phyloP scores from a whole-genome alignment of 768 basidiomycete species.

The Symmetrospora coprosmae region DNA sequence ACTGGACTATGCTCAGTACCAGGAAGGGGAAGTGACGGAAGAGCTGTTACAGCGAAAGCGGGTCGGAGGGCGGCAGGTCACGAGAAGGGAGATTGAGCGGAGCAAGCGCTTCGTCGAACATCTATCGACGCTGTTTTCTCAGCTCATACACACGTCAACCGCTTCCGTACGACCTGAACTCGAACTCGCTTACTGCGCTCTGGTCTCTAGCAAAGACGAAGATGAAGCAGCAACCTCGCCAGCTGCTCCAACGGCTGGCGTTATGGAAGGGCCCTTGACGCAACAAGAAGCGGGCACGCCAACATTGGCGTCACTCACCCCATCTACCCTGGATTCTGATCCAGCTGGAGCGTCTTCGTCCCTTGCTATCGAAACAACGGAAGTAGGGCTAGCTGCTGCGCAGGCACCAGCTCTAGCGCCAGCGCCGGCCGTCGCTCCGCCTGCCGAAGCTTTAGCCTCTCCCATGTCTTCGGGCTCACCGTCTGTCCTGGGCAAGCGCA shows the following conservation, averaged over 20 bases:
- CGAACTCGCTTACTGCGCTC: constrained; percentile 77
- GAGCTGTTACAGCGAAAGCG: constrained; percentile 53
- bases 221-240: constrained; percentile 47
- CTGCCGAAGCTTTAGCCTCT: neutral
- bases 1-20: constrained; percentile 47
- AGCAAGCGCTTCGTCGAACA: constrained; percentile 73
- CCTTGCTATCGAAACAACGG: neutral
- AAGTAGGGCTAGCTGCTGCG: constrained; percentile 8
- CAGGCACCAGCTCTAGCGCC: neutral
- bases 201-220: constrained; percentile 79
- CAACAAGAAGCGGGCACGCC: neutral
- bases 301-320: neutral
- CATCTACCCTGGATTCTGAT: neutral
- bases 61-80: constrained; percentile 73
- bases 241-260: neutral
- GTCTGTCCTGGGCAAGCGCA: constrained; percentile 30
- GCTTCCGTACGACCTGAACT: constrained; percentile 65
- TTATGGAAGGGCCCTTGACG: neutral
- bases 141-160: constrained; percentile 53
- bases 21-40: neutral
- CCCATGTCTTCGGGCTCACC: too few species aligned
- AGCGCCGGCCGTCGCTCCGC: neutral
- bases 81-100: constrained; percentile 61
- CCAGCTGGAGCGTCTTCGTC: neutral
- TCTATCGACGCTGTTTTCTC: constrained; percentile 61